These are phyloP conservation scores for Gossypium laxum DNA, from an alignment of 441 rosid species.

Conservation along the genomic window DNA sequence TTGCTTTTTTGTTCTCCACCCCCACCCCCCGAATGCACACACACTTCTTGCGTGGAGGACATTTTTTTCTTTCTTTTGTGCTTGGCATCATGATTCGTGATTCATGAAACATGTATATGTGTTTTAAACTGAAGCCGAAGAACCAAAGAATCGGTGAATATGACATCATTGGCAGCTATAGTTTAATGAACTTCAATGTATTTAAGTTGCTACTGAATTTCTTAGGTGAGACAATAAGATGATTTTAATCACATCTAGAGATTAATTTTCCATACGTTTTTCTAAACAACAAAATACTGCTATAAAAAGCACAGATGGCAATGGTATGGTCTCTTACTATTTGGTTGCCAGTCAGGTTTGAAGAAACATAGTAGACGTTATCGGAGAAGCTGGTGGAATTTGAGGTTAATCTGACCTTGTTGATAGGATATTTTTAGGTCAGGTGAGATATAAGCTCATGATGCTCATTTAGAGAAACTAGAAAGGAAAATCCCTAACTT, in stretches of 20 bases:
- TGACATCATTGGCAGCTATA: not conserved
- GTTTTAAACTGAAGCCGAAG: constrained; percentile 1
- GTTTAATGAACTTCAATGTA: constrained; percentile 3
- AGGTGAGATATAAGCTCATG: not conserved
- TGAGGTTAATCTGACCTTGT: not conserved
- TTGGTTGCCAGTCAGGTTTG: not conserved
- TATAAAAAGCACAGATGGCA: not conserved
- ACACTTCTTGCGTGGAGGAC: not conserved
- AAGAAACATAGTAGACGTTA: not conserved
- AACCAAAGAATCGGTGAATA: not conserved
- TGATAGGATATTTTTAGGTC: not conserved
- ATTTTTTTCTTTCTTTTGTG: not conserved
- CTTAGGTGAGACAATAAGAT: not conserved
- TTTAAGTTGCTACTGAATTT: not conserved
- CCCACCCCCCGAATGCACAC: not conserved
- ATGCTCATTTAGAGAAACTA: not conserved
- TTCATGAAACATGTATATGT: not conserved
- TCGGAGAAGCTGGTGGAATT: constrained; percentile 1
- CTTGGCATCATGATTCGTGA: not conserved
- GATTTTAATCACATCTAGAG: not conserved
- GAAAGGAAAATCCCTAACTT: not conserved
- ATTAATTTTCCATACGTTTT: not conserved
- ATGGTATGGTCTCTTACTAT: not conserved
- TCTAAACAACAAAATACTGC: not conserved
- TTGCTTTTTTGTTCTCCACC: not conserved